Evolutionary conservation across 768 basidiomycete species (phyloP), one percentile per base, ranked within the genome.

Genomic region (Leccinum imitatum): DNA sequence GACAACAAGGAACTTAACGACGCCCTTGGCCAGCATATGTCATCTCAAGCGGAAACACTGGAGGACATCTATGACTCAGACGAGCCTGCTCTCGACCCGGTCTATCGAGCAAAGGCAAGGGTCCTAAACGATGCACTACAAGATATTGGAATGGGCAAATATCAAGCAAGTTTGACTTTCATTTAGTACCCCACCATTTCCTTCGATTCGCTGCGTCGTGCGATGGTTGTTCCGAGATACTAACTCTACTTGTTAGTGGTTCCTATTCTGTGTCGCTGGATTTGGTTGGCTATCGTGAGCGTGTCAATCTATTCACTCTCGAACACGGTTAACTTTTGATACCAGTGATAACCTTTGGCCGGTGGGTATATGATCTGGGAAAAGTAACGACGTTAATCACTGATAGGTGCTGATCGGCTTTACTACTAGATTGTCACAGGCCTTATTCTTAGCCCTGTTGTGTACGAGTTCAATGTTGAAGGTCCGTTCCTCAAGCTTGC

Each of bases 261-360:
- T 76, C 59, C 69, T 90, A 37, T 89, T 90, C 69, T 57, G 83
- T 54, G 85, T 88, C 30, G 80, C 87, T 17, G 89, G 87, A 2
- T 89, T 90, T 72, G 89, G 89, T 54, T 90, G 87, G 87, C 80
- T 89, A 59, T 83, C 86, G 87, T 88, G 70, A 71, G 86, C 78
- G 41, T 56, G 11, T 35, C 48, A 8, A 17, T 13, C 8, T 53
- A 8, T 19, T 11, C 50, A 9, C 54, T 53, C 9, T 35, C 23
- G 14, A 50, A 41, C 4, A 1, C 1, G 11, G 11, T 44, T 19
- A 44, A 44, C 31, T 46, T 13, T 35, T 67, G 47, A 70, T 57
- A 86, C 33, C 33, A 68, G 87, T 17, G 87, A 89, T 66, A 89
- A 85, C 64, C 79, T 87, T 27, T 90, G 88, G 89, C 87, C 87